Percentiles rank a stretch among this genome's conserved stretches.
Conservation (phyloP, 371 early-diverging fungal species). For the Mucor sp. region DNA sequence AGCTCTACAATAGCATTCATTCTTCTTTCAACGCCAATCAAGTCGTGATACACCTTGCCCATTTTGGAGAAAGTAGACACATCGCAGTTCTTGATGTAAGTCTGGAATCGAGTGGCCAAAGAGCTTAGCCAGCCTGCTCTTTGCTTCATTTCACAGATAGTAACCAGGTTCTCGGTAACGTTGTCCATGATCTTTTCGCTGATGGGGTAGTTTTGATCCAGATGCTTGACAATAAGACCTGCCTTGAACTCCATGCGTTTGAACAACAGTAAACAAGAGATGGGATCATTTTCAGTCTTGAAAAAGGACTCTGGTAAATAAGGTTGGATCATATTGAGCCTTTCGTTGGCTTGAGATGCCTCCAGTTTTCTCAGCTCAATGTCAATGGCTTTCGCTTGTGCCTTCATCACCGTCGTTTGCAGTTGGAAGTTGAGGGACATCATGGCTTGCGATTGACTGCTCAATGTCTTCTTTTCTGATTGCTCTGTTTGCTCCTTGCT, state of each 20-base stretch:
- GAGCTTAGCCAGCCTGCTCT: constrained; percentile 72
- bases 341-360: constrained; percentile 79
- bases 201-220: constrained; percentile 70
- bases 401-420: constrained; percentile 80
- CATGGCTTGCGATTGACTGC: constrained; percentile 83
- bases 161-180: constrained; percentile 51
- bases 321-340: constrained; percentile 69
- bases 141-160: constrained; percentile 68
- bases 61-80: constrained; percentile 71
- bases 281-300: constrained; percentile 78
- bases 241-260: constrained; percentile 83
- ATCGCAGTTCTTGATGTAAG: constrained; percentile 67
- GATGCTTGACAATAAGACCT: constrained; percentile 73
- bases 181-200: constrained; percentile 59
- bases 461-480: constrained; percentile 53
- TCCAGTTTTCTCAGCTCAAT: constrained; percentile 88
- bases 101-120: constrained; percentile 66
- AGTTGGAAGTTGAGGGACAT: constrained; percentile 79
- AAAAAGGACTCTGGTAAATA: constrained; percentile 88
- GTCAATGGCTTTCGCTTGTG: constrained; percentile 89
- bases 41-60: constrained; percentile 70
- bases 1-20: constrained; percentile 72
- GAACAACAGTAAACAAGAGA: constrained; percentile 75
- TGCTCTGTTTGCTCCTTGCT: constrained; percentile 63
- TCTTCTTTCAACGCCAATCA: constrained; percentile 70